Evolutionary conservation across 495 filamentous ascomycete species (phyloP).

Genomic region (Tuber indicum): DNA sequence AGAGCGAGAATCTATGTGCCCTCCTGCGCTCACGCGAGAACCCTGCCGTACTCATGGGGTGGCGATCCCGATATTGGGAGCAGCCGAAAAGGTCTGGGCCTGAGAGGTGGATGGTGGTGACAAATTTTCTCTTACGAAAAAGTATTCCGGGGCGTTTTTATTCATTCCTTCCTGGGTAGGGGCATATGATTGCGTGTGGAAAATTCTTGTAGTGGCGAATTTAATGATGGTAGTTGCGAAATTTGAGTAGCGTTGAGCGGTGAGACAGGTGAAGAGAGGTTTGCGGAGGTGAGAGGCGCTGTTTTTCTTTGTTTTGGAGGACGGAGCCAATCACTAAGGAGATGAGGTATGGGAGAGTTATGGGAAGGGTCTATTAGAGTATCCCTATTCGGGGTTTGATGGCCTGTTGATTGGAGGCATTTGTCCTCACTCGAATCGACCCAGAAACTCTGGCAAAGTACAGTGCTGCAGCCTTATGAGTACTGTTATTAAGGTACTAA

Average conservation of each 20-base stretch:
- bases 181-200: conserved; percentile 18
- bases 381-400: no score
- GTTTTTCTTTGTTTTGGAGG: conserved; percentile 20
- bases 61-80: conserved; percentile 16
- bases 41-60: background rate
- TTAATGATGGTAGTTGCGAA: conserved; percentile 15
- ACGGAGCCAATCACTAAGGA: conserved; percentile 17
- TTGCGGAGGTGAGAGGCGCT: conserved; percentile 6
- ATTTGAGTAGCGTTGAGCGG: conserved; percentile 4
- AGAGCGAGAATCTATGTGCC: conserved; percentile 48
- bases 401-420: no score
- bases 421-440: no score
- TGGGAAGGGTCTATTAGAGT: no score
- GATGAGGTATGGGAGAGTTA: no score
- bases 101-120: conserved; percentile 10
- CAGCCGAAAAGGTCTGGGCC: conserved; percentile 24
- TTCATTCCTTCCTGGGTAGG: conserved; percentile 18
- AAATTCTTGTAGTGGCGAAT: conserved; percentile 16
- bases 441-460: no score
- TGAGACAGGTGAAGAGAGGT: conserved; percentile 2
- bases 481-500: no score
- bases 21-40: conserved; percentile 34
- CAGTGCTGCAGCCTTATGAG: no score
- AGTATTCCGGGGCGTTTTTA: background rate
- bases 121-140: conserved; percentile 21